Evolutionary conservation across 495 filamentous ascomycete species (phyloP), one percentile per base, ranked within the genome.

Genomic region (Penicillium turbatum): DNA sequence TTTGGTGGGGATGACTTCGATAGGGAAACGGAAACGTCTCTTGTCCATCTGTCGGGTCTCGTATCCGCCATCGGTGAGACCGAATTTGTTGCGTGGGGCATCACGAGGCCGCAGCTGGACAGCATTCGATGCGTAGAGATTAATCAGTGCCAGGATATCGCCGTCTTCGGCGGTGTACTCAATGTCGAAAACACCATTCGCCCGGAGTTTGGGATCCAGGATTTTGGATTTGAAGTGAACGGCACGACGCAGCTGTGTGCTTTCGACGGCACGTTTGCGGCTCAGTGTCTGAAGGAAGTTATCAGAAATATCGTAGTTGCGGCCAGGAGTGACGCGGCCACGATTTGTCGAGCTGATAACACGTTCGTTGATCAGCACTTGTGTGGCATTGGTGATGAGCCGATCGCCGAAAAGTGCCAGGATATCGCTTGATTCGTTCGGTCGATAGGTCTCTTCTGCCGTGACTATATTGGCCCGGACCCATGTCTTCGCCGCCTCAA

Each of bases 31-130:
- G 2, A 85, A 72, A 11, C 78, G 76, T 35, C 74, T 68, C 54
- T 85, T 89, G 43, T 89, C 83, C 64, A 90, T 87, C 45, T 81
- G 76, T 16, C 84, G 71, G 1, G 85, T 86, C 50, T 86, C 76
- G 63, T 96, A 95, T 71, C 83, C 79, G 3, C 82, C 84, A 41
- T 88, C 82, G 27, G 65, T 75, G 12, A 91, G 80, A 24, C 91
- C 91, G 68, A 85, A 89, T 51, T 83, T 82, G 51, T 87, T 81
- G 43, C 80, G 70, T 0, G 86, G 86, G 3, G 83, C 74, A 48
- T 86, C 77, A 3, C 73, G 65, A 0, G 82, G 75, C 5, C 75
- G 61, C 8, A 88, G 48, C n/a, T 64, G 73, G 31, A 95, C 65
- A 15, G 79, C 75, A 0, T 82, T 78, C 24, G 76, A 51, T 0